Evolutionary conservation across 2,329 filamentous ascomycete genomes (phyloP).

Genomic region (Ceratocystis lukuohia): DNA sequence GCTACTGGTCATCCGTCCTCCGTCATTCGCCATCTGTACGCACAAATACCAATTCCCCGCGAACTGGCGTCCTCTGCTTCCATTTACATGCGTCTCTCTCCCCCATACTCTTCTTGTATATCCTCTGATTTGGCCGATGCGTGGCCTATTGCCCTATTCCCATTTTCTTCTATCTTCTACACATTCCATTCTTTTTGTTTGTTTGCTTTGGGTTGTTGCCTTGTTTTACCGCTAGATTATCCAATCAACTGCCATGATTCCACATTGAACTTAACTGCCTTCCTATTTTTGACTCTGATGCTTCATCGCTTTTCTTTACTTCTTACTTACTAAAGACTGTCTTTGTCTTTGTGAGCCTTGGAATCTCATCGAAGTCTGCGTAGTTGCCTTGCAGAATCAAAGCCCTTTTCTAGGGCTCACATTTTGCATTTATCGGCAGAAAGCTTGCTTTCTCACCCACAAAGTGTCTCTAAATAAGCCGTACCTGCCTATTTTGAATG

Average conservation of each 20-base stretch:
- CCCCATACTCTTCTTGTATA: no score
- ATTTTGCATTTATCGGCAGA: neutral
- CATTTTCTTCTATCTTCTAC: neutral
- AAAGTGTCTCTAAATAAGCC: neutral
- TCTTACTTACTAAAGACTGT: neutral
- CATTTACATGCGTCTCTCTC: no score
- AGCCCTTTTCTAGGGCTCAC: neutral
- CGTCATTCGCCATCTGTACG: no score
- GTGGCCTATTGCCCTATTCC: neutral
- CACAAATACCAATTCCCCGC: neutral
- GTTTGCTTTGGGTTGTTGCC: neutral
- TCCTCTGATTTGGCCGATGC: neutral
- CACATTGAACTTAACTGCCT: neutral
- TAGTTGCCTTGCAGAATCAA: neutral
- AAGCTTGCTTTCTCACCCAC: neutral
- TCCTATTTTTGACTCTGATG: neutral
- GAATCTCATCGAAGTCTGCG: neutral
- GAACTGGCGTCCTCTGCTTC: neutral
- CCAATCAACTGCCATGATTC: slow-evolving; percentile 1
- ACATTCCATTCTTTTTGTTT: neutral
- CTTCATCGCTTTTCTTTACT: neutral
- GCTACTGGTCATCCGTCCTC: no score
- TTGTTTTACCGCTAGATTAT: neutral
- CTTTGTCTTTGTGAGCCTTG: neutral
- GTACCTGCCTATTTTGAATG: neutral